These are phyloP conservation scores for Plasmodium sp. DNA, from an alignment of 169 alveolate genomes.

Conservation along the genomic window DNA sequence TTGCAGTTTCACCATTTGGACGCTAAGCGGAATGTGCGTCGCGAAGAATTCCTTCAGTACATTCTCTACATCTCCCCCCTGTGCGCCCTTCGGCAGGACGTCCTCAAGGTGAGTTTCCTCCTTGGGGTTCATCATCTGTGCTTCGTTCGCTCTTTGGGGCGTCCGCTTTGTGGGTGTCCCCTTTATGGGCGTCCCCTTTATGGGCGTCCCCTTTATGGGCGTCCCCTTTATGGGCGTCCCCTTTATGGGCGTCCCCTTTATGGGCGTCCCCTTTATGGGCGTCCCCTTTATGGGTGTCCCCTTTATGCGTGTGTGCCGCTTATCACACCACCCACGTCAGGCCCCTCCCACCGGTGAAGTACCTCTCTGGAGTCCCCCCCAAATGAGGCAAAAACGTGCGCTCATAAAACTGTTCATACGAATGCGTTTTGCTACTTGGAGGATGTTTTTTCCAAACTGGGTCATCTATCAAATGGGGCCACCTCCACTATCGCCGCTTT, in stretches of 20 bases:
- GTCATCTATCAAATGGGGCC: not conserved
- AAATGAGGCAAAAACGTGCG: not conserved
- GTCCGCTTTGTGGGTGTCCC: not conserved
- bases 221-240: not conserved
- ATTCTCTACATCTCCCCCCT: not conserved
- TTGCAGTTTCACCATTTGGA: conserved; percentile 5
- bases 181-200: not conserved
- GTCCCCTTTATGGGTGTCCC: not conserved
- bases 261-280: not conserved
- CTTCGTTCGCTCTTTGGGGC: not conserved
- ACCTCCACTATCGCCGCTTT: not conserved
- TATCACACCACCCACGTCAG: not conserved
- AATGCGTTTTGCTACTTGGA: not conserved
- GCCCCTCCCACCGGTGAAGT: not conserved
- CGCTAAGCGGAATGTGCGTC: conserved; percentile 24
- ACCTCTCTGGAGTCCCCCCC: not conserved
- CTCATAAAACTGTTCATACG: not conserved
- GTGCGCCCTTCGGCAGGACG: not conserved
- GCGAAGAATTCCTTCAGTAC: not conserved
- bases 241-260: no score
- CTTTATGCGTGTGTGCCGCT: no score
- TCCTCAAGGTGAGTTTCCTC: conserved; percentile 10
- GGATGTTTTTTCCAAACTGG: not conserved
- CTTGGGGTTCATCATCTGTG: not conserved
- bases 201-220: not conserved